phyloP scores from a whole-genome alignment of 108 stramenopile genomes.

The Fragilaria radians region DNA sequence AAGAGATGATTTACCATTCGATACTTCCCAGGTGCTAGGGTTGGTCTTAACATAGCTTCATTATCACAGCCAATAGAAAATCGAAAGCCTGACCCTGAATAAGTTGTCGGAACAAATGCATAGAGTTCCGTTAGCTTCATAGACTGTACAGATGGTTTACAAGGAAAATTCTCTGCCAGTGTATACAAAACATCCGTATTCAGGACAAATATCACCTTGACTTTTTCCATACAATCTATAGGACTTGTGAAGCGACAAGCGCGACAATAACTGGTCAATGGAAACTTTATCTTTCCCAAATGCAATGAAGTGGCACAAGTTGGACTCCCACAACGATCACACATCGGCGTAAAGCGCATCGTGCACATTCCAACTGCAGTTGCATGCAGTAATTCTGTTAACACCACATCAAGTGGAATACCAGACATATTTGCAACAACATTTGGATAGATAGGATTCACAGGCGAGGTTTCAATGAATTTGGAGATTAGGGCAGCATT shows the following conservation, averaged over 20 bases:
- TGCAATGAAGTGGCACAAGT: conserved; percentile 11
- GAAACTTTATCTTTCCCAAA: not conserved
- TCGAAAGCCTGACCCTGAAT: conserved; percentile 22
- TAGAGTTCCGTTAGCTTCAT: conserved; percentile 11
- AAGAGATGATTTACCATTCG: conserved; percentile 11
- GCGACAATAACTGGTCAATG: conserved; percentile 3
- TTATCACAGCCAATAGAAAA: conserved; percentile 19
- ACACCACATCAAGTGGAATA: conserved; percentile 11
- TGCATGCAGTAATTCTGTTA: conserved; percentile 26
- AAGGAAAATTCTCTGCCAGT: conserved; percentile 20
- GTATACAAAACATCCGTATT: conserved; percentile 19
- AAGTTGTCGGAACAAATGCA: conserved; percentile 24
- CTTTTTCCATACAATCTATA: conserved; percentile 16
- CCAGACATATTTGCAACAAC: conserved; percentile 8
- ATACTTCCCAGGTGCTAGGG: conserved; percentile 11
- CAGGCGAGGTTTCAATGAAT: conserved; percentile 8
- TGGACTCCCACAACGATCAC: conserved; percentile 21
- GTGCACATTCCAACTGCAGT: conserved; percentile 20
- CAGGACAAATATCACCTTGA: conserved; percentile 23
- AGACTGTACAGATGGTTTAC: conserved; percentile 16
- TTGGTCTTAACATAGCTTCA: conserved; percentile 10
- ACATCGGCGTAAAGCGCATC: conserved; percentile 27
- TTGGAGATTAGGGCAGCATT: conserved; percentile 15
- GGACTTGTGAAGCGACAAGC: conserved; percentile 14
- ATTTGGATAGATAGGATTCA: conserved; percentile 24